These are phyloP conservation scores for Curvularia spicifera DNA, from an alignment of 2,329 filamentous ascomycete species.

Conservation along the genomic window DNA sequence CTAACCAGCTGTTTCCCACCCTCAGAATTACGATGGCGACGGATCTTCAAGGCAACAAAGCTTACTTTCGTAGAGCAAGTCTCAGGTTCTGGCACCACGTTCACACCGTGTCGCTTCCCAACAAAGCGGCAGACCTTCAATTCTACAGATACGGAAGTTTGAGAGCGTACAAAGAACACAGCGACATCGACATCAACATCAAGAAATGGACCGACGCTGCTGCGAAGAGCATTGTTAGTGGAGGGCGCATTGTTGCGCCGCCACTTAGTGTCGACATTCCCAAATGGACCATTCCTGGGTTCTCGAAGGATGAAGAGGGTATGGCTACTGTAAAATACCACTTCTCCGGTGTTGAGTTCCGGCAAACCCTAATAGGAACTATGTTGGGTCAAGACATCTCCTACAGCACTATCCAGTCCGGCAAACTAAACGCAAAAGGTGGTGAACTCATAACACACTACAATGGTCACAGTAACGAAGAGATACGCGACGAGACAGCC, in stretches of 20 bases:
- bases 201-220: slow-evolving; percentile 27
- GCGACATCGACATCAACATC: slow-evolving; percentile 20
- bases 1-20: slow-evolving; percentile 30
- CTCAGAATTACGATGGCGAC: slow-evolving; percentile 34
- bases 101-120: slow-evolving; percentile 42
- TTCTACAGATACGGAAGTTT: slow-evolving; percentile 31
- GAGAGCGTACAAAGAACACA: slow-evolving; percentile 14
- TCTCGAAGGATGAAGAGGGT: slow-evolving; percentile 15
- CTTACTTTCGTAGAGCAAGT: slow-evolving; percentile 28
- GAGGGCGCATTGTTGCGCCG: slow-evolving; percentile 39
- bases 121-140: slow-evolving; percentile 37
- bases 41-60: slow-evolving; percentile 13
- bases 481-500: slow-evolving; percentile 10
- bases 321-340: slow-evolving; percentile 31
- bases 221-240: slow-evolving; percentile 35
- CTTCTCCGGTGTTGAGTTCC: slow-evolving; percentile 40
- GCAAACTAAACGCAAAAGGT: slow-evolving; percentile 37
- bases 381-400: slow-evolving; percentile 20
- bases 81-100: slow-evolving; percentile 31
- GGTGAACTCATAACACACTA: slow-evolving; percentile 29
- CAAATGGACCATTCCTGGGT: slow-evolving; percentile 35
- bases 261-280: slow-evolving; percentile 37
- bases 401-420: slow-evolving; percentile 35
- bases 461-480: slow-evolving; percentile 1
- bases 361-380: slow-evolving; percentile 30